Evolutionary conservation across 2,329 filamentous ascomycete genomes (phyloP), one percentile per base, ranked within the genome.

Genomic region (Apiospora arundinis): DNA sequence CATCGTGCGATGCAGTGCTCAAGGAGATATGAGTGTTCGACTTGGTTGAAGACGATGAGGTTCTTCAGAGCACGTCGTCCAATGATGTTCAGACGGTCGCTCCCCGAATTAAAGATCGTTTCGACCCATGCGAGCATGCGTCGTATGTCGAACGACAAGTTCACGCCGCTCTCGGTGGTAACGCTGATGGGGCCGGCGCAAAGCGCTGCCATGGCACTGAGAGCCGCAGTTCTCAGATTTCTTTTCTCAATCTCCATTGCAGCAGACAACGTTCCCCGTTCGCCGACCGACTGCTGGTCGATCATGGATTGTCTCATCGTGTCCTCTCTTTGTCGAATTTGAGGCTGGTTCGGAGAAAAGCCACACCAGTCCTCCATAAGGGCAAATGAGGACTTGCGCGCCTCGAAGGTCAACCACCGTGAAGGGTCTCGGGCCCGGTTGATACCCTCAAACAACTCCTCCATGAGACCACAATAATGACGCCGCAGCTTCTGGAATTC

Each of bases 291-390:
- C 71, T 96, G 93, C 70, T 94, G 92, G 69, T 95, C 91, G 46
- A 97, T 91, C 75, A 96, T 87, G 2, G 93, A 94, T 75, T 95
- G 93, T 60, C 94, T 89, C 92, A 98, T 97, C 46, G 90, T 92
- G 73, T 97, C 93, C 81, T 98, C 95, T 73, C 94, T 89, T 71
- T 92, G 91, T 6, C 92, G 90, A 52, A 97, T 93, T 74, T 97
- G 93, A 18, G 85, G 87, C 79, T 97, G 94, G 74, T 98, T 97
- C 0, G 95, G 94, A 9, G 95, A 97, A 80, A 97, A 98, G 2
- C 96, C 96, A 80, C 96, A 99, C 97, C 97, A 99, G 75, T 98
- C 95, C 82, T 99, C 96, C 95, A 99, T 98, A 67, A 99, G 84
- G 0, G 95, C 92, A 79, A 99, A 99, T 0, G 95, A 93, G 6